Conservation (phyloP, 1,284 basidiomycete genomes). For the Singerocomus inundabilis region DNA sequence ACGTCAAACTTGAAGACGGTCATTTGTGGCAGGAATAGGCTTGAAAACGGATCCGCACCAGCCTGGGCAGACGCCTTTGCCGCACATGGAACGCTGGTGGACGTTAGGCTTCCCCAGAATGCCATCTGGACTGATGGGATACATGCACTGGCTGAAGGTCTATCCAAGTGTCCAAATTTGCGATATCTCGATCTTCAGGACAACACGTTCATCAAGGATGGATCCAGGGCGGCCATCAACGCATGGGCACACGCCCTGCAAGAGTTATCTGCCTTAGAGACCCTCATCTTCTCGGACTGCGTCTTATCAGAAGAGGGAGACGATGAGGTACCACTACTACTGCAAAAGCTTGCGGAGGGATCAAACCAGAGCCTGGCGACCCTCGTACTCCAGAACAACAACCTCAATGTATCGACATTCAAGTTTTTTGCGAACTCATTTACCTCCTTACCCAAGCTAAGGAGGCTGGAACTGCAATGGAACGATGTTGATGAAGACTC, state of each 20-base stretch:
- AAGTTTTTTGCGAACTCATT: slow-evolving; percentile 68
- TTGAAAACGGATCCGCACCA: slow-evolving; percentile 87
- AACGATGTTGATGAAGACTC: slow-evolving; percentile 86
- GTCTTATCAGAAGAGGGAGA: slow-evolving; percentile 69
- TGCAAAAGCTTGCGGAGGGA: slow-evolving; percentile 68
- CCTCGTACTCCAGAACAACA: slow-evolving; percentile 88
- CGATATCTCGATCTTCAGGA: slow-evolving; percentile 91
- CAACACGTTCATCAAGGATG: slow-evolving; percentile 86
- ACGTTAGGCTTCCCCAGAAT: slow-evolving; percentile 95
- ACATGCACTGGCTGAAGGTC: slow-evolving; percentile 74
- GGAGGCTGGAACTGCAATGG: slow-evolving; percentile 79
- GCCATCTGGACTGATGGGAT: slow-evolving; percentile 96
- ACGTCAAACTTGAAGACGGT: slow-evolving; percentile 74
- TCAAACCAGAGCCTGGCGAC: slow-evolving; percentile 72
- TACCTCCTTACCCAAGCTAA: slow-evolving; percentile 58
- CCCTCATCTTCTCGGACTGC: slow-evolving; percentile 92
- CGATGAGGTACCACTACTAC: slow-evolving; percentile 63
- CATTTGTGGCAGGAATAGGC: slow-evolving; percentile 91
- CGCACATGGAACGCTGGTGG: slow-evolving; percentile 77
- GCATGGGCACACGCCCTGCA: slow-evolving; percentile 74
- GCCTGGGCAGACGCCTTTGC: slow-evolving; percentile 89
- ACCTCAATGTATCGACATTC: slow-evolving; percentile 74
- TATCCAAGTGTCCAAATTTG: slow-evolving; percentile 69
- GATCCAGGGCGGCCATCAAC: slow-evolving; percentile 50
- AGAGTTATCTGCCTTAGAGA: slow-evolving; percentile 72